Base-by-base conservation (phyloP, 306 rosid genomes). In the Castanopsis chinensis region DNA sequence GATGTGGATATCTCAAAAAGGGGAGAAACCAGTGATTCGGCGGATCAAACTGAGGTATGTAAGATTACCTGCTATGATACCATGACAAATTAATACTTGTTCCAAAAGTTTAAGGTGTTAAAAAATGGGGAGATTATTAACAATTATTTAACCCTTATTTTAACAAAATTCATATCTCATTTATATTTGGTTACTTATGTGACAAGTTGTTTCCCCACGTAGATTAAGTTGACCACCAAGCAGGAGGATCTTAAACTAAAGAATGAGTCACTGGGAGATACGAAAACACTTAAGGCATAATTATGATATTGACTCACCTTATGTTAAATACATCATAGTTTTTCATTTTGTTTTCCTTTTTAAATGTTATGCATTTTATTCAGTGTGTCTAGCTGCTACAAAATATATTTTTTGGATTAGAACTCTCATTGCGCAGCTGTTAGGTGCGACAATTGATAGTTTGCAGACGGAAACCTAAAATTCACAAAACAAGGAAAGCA, bases 1-100 rank as follows among this genome's bases (percentile, higher is more conserved):
- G 75, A 43, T 68, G 67, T 12, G 4, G 63, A 14, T 13, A 45
- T 30, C 52, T 70, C 19, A 53, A 17, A 65, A 72, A 78, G 19
- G 10, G 68, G 72, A 76, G 75, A 64, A 67, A 33, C 51, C 2
- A 59, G 53, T 63, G 28, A 53, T 35, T 23, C 37, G 21, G 51
- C 81, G 54, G 12, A 72, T 49, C 61, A 35, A 53, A 63, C 30
- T 53, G 61, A 82, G 69, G 78, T 53, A 61, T 9, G 19, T 27
- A 64, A 71, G 17, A 49, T 13, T 13, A 10, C 1, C 5, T 49
- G 5, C 53, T 49, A 11, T 49, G 17, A 49, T 12, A 49, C 17
- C 17, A 49, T 49, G 53, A 12, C 17, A 49, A 49, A 41, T 41
- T 49, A 49, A 15, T 3, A 49, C 17, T 49, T 49, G 53, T 12